These are phyloP conservation scores for Astragalus glycyphyllos DNA, from an alignment of 306 rosid genomes.

Conservation along the genomic window DNA sequence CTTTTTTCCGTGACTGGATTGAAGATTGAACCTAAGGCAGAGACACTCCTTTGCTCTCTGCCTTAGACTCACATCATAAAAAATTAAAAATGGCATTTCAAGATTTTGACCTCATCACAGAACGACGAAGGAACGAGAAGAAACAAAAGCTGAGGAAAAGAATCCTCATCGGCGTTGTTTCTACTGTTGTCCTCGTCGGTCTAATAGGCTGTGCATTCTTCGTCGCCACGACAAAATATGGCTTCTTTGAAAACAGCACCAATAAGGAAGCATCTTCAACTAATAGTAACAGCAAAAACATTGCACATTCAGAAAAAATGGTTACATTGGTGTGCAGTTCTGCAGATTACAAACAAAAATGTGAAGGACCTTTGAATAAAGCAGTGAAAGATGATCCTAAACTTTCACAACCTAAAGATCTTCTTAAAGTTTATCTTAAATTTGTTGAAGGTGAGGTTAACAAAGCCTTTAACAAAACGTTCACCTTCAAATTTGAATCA, in stretches of 20 bases:
- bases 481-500: constrained; percentile 30
- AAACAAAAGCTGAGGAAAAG: constrained; percentile 52
- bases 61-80: constrained; percentile 56
- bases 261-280: background rate
- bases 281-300: background rate
- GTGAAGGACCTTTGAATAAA: constrained; percentile 53
- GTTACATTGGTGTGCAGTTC: constrained; percentile 55
- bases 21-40: constrained; percentile 74
- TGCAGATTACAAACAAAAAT: constrained; percentile 60
- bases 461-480: constrained; percentile 52
- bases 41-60: constrained; percentile 59
- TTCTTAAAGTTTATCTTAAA: constrained; percentile 54
- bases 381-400: constrained; percentile 29
- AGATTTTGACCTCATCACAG: constrained; percentile 79
- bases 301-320: constrained; percentile 28
- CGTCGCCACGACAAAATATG: constrained; percentile 8
- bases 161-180: constrained; percentile 53
- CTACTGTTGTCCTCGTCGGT: constrained; percentile 44
- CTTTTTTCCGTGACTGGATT: constrained; percentile 33
- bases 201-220: constrained; percentile 50
- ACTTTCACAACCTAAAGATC: constrained; percentile 56
- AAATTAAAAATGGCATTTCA: constrained; percentile 71
- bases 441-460: constrained; percentile 50
- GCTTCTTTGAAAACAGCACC: background rate
- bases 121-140: constrained; percentile 64